Evolutionary conservation across 1,284 basidiomycete genomes (phyloP), one percentile per base, ranked within the genome.

Genomic region (Coniferiporia sulphurascens): DNA sequence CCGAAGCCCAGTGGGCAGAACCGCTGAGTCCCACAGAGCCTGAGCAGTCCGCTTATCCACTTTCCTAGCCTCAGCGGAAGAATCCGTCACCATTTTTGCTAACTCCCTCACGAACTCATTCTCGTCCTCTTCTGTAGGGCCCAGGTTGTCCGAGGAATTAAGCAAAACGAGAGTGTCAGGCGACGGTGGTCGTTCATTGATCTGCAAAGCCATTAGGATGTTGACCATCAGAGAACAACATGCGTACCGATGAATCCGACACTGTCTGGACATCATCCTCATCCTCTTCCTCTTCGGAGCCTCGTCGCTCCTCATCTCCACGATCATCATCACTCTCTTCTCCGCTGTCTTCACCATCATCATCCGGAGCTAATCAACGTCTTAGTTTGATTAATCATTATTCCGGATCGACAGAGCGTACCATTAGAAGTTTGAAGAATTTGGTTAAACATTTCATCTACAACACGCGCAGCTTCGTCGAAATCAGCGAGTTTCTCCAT

Each of bases 71-170:
- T 95, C 86, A 9, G 86, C 80, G 45, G 91, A 90, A 6, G 83
- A 89, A 66, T 96, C 93, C 0, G 90, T 91, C 51, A 97, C 86
- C 78, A 99, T 89, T 75, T 93, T 96, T 1, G 96, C 94, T 27
- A 99, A 83, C 71, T 99, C 97, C 70, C 94, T 93, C 9, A 87
- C 92, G 68, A 99, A 98, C 48, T 96, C 96, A 5, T 87, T 90
- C 52, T 96, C 91, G 34, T 92, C 95, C 67, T 96, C 93, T 65
- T 91, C 87, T 1, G 86, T 83, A 2, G 89, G 89, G 8, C 90
- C 90, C 27, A 89, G 72, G 62, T 79, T 77, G 66, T 91, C 90
- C 65, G 87, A 83, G 1, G 77, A 74, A 13, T 85, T 83, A 44
- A 86, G 79, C 21, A 93, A 77, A 7, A 93, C 79, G 19, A 87